Percentiles rank a stretch among this genome's conserved stretches.
Evolutionary conservation across 2,329 filamentous ascomycete species (phyloP).

Genomic region (Penicillium brevicompactum): DNA sequence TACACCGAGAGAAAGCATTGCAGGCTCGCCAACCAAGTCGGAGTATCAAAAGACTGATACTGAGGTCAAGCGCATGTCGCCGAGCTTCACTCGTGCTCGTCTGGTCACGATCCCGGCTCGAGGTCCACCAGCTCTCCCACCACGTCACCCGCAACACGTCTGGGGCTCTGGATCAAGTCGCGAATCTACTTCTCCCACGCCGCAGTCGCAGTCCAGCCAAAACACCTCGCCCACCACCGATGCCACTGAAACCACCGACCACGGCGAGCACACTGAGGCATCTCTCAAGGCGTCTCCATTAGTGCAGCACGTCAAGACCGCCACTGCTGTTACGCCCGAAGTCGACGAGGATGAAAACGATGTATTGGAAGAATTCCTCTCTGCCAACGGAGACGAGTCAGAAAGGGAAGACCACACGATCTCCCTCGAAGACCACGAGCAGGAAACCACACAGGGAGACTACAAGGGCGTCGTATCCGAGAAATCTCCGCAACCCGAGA

Average conservation of each 20-base stretch:
- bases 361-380: conserved; percentile 49
- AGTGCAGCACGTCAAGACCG: conserved; percentile 19
- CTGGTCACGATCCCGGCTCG: conserved; percentile 80
- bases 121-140: conserved; percentile 71
- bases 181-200: conserved; percentile 27
- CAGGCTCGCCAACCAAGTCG: conserved; percentile 18
- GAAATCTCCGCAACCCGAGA: neutral
- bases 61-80: conserved; percentile 63
- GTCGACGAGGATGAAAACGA: conserved; percentile 36
- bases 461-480: neutral
- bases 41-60: conserved; percentile 55
- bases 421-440: neutral
- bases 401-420: conserved; percentile 14
- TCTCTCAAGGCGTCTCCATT: conserved; percentile 12
- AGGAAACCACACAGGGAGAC: neutral
- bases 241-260: conserved; percentile 18
- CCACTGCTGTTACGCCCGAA: conserved; percentile 14
- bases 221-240: conserved; percentile 26
- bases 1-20: conserved; percentile 48
- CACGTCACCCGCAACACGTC: conserved; percentile 63
- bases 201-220: conserved; percentile 26
- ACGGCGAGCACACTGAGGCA: too few relatives aligned
- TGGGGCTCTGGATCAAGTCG: conserved; percentile 27
- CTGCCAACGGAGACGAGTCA: conserved; percentile 38
- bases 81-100: conserved; percentile 73